Evolutionary conservation across 2,329 filamentous ascomycete species (phyloP).

Genomic region (Beauveria sp.): DNA sequence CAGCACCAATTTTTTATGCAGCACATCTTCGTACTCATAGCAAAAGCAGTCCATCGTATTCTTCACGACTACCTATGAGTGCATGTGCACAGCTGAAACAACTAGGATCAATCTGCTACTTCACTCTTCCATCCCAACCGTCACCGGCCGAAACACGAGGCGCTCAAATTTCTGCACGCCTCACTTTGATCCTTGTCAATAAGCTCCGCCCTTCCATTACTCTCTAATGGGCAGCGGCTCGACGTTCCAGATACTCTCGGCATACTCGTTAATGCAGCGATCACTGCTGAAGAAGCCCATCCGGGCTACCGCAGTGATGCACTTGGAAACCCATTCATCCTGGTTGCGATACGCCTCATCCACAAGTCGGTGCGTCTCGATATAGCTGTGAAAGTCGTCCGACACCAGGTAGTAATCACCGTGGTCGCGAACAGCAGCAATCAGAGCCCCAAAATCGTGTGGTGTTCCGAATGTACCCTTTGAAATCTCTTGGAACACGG

Average conservation of each 20-base stretch:
- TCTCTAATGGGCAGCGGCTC: slow-evolving; percentile 60
- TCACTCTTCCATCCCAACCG: neutral
- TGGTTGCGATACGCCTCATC: slow-evolving; percentile 89
- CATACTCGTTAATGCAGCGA: slow-evolving; percentile 94
- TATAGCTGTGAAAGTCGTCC: slow-evolving; percentile 93
- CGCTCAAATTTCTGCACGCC: neutral
- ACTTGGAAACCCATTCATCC: slow-evolving; percentile 87
- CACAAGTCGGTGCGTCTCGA: slow-evolving; percentile 83
- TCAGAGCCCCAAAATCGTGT: slow-evolving; percentile 70
- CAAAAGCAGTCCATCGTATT: neutral
- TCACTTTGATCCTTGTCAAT: neutral
- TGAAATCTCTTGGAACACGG: slow-evolving; percentile 80
- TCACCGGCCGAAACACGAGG: neutral
- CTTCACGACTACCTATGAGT: neutral
- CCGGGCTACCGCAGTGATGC: slow-evolving; percentile 75
- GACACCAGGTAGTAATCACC: slow-evolving; percentile 97
- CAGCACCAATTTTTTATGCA: neutral
- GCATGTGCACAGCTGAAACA: neutral
- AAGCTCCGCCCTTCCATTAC: slow-evolving; percentile 13
- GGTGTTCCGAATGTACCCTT: slow-evolving; percentile 73
- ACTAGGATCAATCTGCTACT: neutral
- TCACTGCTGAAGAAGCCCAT: slow-evolving; percentile 99
- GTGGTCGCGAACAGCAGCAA: slow-evolving; percentile 80
- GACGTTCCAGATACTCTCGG: slow-evolving; percentile 93
- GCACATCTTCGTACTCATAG: neutral